Percentiles rank a stretch among this genome's conserved stretches.
Evolutionary conservation across 495 filamentous ascomycete species (phyloP).

Genomic region (Hypoxylon fragiforme): DNA sequence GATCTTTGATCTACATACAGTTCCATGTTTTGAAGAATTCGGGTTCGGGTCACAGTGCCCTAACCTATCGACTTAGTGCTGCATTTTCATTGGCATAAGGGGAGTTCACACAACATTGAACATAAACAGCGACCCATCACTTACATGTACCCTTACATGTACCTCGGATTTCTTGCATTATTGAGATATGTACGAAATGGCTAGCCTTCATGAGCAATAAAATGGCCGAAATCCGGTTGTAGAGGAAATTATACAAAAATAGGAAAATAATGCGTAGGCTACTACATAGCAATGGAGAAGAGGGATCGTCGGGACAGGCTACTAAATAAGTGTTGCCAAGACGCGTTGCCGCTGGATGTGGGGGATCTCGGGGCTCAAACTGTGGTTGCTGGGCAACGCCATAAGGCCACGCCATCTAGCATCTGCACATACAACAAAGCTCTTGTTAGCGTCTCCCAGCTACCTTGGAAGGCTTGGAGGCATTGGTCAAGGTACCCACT

Average conservation of each 20-base stretch:
- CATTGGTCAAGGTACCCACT: conserved; percentile 20
- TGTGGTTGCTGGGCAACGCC: conserved; percentile 30
- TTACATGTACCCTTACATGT: neutral
- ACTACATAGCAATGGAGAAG: too few species aligned
- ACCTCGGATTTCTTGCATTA: neutral
- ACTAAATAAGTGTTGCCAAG: conserved; percentile 15
- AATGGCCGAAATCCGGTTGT: conserved; percentile 10
- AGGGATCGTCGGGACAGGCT: too few species aligned
- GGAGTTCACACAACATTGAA: neutral
- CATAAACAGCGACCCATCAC: neutral
- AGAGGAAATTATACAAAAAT: neutral
- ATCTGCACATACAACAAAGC: conserved; percentile 22
- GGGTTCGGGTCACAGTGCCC: too few species aligned
- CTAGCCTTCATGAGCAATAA: conserved; percentile 6
- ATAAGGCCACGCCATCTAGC: conserved; percentile 9
- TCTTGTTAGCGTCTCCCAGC: conserved; percentile 23
- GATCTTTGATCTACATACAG: neutral
- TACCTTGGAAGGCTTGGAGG: neutral
- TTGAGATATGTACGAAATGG: neutral
- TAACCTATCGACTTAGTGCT: too few species aligned
- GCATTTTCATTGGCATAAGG: too few species aligned
- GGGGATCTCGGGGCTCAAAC: conserved; percentile 1
- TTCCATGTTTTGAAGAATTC: neutral
- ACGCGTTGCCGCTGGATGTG: conserved; percentile 20
- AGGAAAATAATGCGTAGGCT: too few species aligned